Evolutionary conservation across 1,284 basidiomycete genomes (phyloP).

Genomic region (Moesziomyces parantarcticus): DNA sequence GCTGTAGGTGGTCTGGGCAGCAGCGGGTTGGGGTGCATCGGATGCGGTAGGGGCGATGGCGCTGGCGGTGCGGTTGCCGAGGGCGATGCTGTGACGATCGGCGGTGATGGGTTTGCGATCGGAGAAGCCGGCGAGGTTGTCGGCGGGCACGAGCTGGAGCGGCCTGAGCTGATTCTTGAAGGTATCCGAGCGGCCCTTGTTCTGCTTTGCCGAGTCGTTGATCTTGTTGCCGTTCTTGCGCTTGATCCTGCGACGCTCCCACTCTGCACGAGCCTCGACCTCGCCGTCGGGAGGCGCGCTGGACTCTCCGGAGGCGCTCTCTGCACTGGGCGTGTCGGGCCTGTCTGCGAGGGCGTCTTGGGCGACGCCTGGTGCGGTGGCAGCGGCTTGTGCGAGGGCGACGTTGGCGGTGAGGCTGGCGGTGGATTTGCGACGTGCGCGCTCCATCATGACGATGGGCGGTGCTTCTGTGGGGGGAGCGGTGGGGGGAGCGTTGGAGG

Average conservation of each 20-base stretch:
- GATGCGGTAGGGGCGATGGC: conserved; percentile 1
- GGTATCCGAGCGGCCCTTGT: conserved; percentile 25
- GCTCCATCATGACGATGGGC: conserved; percentile 31
- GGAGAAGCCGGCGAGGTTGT: conserved; percentile 18
- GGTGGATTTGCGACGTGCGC: conserved; percentile 41
- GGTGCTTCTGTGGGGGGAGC: conserved; percentile 26
- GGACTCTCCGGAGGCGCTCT: conserved; percentile 49
- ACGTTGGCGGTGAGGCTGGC: conserved; percentile 41
- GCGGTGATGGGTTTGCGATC: conserved; percentile 18
- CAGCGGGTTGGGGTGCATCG: conserved; percentile 7
- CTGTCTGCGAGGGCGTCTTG: conserved; percentile 12
- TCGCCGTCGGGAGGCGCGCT: conserved; percentile 65
- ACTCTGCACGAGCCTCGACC: conserved; percentile 63
- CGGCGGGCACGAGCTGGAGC: conserved; percentile 52
- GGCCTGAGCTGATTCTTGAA: conserved; percentile 52
- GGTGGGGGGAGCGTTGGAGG: conserved; percentile 10
- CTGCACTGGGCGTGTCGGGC: conserved; percentile 29
- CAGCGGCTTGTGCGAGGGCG: conserved; percentile 33
- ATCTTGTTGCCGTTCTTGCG: conserved; percentile 40
- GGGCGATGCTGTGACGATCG: conserved; percentile 17
- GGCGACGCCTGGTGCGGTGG: neutral
- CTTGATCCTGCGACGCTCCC: conserved; percentile 61
- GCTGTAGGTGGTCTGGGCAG: conserved; percentile 36
- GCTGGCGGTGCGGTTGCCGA: conserved; percentile 16
- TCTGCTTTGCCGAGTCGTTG: conserved; percentile 11